Conservation (phyloP, 192 early-diverging fungal genomes). For the Coemansia sp. region DNA sequence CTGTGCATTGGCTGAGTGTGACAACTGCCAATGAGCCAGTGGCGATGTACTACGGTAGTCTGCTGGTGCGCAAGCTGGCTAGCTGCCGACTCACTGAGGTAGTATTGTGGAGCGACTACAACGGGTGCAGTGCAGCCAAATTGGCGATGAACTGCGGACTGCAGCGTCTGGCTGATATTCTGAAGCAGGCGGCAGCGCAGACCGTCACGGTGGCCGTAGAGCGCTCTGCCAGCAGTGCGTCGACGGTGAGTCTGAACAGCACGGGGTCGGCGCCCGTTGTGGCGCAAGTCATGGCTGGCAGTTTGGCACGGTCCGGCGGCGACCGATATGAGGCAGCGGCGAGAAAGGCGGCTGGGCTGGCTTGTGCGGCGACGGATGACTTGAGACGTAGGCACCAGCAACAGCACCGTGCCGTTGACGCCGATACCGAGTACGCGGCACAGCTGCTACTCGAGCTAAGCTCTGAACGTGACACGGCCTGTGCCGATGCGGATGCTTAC, state of each 20-base stretch:
- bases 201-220: background rate
- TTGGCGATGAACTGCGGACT: constrained; percentile 15
- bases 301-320: background rate
- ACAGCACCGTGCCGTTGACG: constrained; percentile 21
- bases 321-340: constrained; percentile 30
- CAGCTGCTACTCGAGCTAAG: constrained; percentile 48
- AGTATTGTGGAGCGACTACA: constrained; percentile 34
- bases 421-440: constrained; percentile 45
- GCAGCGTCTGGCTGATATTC: background rate
- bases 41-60: constrained; percentile 20
- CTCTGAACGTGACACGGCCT: constrained; percentile 31
- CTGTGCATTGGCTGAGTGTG: constrained; percentile 44
- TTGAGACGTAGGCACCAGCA: constrained; percentile 31
- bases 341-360: constrained; percentile 12
- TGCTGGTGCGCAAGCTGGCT: constrained; percentile 16
- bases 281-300: background rate
- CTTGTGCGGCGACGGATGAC: constrained; percentile 20
- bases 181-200: background rate
- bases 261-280: background rate
- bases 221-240: constrained; percentile 4
- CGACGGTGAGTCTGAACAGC: constrained; percentile 3
- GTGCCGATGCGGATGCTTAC: constrained; percentile 2
- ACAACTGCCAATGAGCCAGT: constrained; percentile 10
- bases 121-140: constrained; percentile 24
- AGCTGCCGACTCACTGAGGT: constrained; percentile 17